These are phyloP conservation scores for Aspergillus neotritici DNA, from an alignment of 2,329 filamentous ascomycete genomes.

Conservation along the genomic window DNA sequence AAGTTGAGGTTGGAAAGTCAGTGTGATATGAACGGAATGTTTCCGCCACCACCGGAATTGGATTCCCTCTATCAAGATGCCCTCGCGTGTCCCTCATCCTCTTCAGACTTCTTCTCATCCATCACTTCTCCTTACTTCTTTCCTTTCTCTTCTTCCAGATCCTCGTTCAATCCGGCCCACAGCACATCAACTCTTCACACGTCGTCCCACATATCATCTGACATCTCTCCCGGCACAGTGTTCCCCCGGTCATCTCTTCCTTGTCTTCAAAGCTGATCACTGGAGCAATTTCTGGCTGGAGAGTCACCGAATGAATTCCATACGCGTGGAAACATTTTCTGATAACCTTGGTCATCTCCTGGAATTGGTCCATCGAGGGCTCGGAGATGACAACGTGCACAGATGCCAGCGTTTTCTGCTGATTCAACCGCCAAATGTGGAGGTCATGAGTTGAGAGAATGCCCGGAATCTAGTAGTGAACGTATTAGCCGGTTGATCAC, in stretches of 20 bases:
- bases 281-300: constrained; percentile 58
- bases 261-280: constrained; percentile 1
- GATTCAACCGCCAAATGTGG: constrained; percentile 68
- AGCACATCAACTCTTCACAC: constrained; percentile 52
- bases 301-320: constrained; percentile 64
- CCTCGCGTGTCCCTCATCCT: too few species aligned
- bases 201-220: constrained; percentile 49
- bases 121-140: background rate
- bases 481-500: too few species aligned
- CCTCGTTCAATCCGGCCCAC: constrained; percentile 22
- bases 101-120: too few species aligned
- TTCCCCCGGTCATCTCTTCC: constrained; percentile 6
- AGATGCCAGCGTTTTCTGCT: constrained; percentile 63
- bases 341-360: constrained; percentile 56
- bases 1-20: too few species aligned
- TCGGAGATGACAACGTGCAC: constrained; percentile 62
- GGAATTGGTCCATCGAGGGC: constrained; percentile 53
- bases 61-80: too few species aligned
- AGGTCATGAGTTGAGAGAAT: constrained; percentile 65
- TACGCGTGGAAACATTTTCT: constrained; percentile 67
- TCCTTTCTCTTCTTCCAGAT: constrained; percentile 9
- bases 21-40: too few species aligned
- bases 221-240: constrained; percentile 36
- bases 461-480: constrained; percentile 52
- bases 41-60: too few species aligned